Evolutionary conservation across 2,329 filamentous ascomycete species (phyloP), one percentile per base, ranked within the genome.

Genomic region (Botrytis pseudocinerea): DNA sequence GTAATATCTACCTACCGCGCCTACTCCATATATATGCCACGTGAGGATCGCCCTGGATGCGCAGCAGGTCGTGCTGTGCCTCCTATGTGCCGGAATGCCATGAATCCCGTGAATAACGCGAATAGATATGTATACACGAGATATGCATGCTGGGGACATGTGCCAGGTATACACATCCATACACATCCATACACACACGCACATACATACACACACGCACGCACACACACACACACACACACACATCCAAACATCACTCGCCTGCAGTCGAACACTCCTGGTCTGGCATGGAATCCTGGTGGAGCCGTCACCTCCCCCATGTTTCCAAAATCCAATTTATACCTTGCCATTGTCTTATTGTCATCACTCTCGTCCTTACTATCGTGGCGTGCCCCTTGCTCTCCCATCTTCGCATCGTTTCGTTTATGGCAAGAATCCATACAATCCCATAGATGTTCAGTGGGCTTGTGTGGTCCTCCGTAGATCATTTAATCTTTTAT

Each of bases 401-500:
- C 51, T 28, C n/a, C 51, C 51, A 57, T 18, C 51, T 28, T 57
- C n/a, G 2, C 51, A 14, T 25, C 48, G 48, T 54, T n/a, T 54
- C 48, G 48, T 54, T 54, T 54, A n/a, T 54, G 48, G n/a, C 28
- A 18, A 57, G 16, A 57, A 18, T 57, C 51, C 51, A 57, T 57
- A n/a, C 14, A 51, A 54, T 54, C 48, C 48, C 48, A 16, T 14
- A 16, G 25, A 54, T 40, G 22, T 42, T 62, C 28, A 42, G 42
- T 63, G 35, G 35, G 59, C 59, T n/a, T 40, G 35, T n/a, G 22
- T 66, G 63, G 63, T 66, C 32, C 32, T 38, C 44, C 44, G 64
- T 68, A 68, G 46, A 68, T 68, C 64, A 68, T 68, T 54, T 66
- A 51, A 51, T 51, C 44, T 66, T 66, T n/a, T n/a, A 9, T 66